These are phyloP conservation scores for Trypanosoma vivax DNA, from an alignment of 208 protist genomes.

Conservation along the genomic window DNA sequence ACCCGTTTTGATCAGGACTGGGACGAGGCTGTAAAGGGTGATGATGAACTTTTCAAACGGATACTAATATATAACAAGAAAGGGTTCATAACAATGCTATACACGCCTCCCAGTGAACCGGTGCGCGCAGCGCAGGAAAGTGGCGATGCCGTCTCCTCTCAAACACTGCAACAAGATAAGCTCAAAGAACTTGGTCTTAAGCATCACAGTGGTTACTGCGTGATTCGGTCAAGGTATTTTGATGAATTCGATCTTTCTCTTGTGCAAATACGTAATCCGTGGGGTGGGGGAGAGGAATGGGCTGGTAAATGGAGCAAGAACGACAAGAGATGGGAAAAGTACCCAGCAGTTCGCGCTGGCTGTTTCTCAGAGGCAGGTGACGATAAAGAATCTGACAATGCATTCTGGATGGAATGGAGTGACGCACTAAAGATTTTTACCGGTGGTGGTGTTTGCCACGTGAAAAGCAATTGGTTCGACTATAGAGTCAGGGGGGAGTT, in stretches of 20 bases:
- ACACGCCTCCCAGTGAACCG: constrained; percentile 44
- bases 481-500: constrained; percentile 74
- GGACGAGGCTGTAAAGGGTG: constrained; percentile 30
- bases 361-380: constrained; percentile 41
- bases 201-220: constrained; percentile 57
- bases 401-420: constrained; percentile 82
- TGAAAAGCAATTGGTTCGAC: constrained; percentile 61
- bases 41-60: constrained; percentile 50
- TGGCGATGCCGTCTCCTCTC: constrained; percentile 21
- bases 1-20: constrained; percentile 56
- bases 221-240: constrained; percentile 42
- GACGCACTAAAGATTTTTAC: constrained; percentile 55
- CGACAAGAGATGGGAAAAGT: constrained; percentile 67
- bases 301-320: constrained; percentile 48
- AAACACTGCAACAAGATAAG: constrained; percentile 26
- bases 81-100: constrained; percentile 58
- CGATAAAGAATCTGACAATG: constrained; percentile 34
- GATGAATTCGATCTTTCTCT: constrained; percentile 57
- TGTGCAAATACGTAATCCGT: constrained; percentile 70
- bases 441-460: constrained; percentile 64
- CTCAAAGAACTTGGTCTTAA: constrained; percentile 58
- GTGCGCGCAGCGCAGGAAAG: constrained; percentile 30
- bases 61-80: constrained; percentile 33
- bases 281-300: constrained; percentile 65
- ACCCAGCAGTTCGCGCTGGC: constrained; percentile 35